Base-by-base conservation (phyloP, 257 asterid genomes). In the Ajuga chamaepitys region DNA sequence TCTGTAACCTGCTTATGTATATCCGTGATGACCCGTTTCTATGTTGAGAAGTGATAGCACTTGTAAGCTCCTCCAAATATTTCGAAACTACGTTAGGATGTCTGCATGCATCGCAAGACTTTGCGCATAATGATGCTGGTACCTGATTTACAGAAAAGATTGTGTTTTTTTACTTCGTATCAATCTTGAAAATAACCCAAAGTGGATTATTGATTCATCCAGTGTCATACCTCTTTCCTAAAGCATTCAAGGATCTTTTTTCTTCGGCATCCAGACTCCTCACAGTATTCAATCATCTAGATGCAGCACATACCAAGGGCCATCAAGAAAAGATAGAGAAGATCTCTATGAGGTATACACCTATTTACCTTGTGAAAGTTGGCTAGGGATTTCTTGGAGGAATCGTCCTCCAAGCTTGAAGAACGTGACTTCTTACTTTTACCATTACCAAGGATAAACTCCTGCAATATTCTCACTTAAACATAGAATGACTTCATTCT, bases 211-310 rank as follows among this genome's bases (percentile, higher is more conserved):
- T 47, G 59, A 62, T 53, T 14, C 13, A 37, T 16, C 62, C 16
- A 62, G 42, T 40, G 45, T 46, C 41, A 57, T 75, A 89, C 98
- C 97, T 83, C 82, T 78, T 93, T 96, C 48, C 95, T 96, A 73
- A 93, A 93, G 83, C 87, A 75, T 74, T 81, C 87, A 56, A 93
- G 97, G 67, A 93, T 89, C 86, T 87, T 89, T 83, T 80, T 93
- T 73, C 98, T 87, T 72, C 97, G 96, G 72, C 98, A 93, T 63
- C 83, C 83, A 56, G 86, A 75, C 69, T 78, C 82, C 78, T 93
- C 95, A 58, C 97, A 93, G 70, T 87, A 93, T 71, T 85, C 89
- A 69, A 83, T 85, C 94, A 93, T 86, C 98, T 93, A 77, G 54
- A 77, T 65, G 74, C 51, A 73, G 60, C n/a, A 47, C 41, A 75